Evolutionary conservation across 441 rosid genomes (phyloP), one percentile per base, ranked within the genome.

Genomic region (Arabidopsis lyrata): DNA sequence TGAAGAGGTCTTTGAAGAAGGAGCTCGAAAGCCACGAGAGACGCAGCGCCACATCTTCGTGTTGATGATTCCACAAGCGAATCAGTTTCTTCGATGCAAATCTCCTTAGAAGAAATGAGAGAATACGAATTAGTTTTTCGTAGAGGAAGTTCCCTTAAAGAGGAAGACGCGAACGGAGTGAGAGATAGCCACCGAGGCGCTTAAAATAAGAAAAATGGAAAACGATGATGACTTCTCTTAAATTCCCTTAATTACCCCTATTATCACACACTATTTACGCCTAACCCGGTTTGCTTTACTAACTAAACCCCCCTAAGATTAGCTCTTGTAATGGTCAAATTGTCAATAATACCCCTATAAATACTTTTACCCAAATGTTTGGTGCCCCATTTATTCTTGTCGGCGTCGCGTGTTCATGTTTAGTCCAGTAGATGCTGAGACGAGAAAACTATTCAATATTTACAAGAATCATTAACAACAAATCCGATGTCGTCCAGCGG

Each of bases 11-110:
- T 70, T 82, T 1, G 92, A 76, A 34, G 86, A 77, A 78, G 91
- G 79, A 66, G 72, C 68, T 60, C 94, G 86, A 79, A 95, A 86
- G 83, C 88, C 79, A 75, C 94, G 97, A 80, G 93, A 86, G 63
- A 90, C 87, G 86, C 92, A 90, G 83, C 97, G 99, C 97, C 99
- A 95, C 97, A 95, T 95, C 86, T 73, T 78, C 22, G 4, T 29
- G 59, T 35, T 29, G 35, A 61, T 10, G 59, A 61, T 32, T 44
- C 70, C 31, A 39, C 73, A 49, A 58, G 62, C 62, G 9, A 61
- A 58, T 49, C 68, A 61, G 73, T 32, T 34, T 59, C 27, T 16
- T 15, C 20, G 5, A 53, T 2, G 78, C 35, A 61, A 68, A 74
- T 58, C 35, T 58, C 35, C 61, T 66, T 13, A 62, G 66, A 42